phyloP scores from a whole-genome alignment of 345 rosid species.

The Carallia pectinifolia region DNA sequence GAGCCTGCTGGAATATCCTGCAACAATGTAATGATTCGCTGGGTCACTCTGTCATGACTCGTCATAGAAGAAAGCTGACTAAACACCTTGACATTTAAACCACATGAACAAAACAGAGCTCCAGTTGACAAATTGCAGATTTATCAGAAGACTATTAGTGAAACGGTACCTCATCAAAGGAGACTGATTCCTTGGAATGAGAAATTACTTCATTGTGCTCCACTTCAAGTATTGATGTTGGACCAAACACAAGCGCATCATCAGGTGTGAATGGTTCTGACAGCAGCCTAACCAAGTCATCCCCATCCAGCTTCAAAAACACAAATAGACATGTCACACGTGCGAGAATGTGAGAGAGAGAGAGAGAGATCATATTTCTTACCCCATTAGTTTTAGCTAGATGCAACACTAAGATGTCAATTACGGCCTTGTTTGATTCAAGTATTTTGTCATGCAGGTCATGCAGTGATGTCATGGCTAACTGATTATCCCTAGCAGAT shows the following conservation, averaged over 20 bases:
- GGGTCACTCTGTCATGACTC: background rate
- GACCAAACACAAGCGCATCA: constrained; percentile 74
- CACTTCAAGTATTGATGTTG: constrained; percentile 40
- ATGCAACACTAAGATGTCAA: constrained; percentile 48
- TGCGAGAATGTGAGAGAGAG: constrained; percentile 9
- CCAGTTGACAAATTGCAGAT: background rate
- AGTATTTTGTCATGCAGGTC: constrained; percentile 51
- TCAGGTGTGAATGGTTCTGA: constrained; percentile 82
- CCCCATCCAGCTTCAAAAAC: constrained; percentile 53
- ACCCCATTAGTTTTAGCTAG: constrained; percentile 64
- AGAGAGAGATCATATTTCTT: constrained; percentile 12
- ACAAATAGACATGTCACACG: constrained; percentile 7
- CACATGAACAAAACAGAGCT: background rate
- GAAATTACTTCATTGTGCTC: constrained; percentile 43
- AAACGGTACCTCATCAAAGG: constrained; percentile 78
- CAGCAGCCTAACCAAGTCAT: constrained; percentile 62
- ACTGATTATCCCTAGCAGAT: constrained; percentile 58
- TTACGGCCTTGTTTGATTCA: constrained; percentile 44
- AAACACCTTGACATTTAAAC: background rate
- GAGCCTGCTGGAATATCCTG: constrained; percentile 63
- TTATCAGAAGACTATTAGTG: background rate
- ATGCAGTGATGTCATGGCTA: constrained; percentile 52
- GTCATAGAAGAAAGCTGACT: background rate
- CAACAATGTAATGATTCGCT: constrained; percentile 1
- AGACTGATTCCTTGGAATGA: constrained; percentile 67